Base-by-base conservation (phyloP, 805 yeast genomes). In the Starmerella sirachaensis region DNA sequence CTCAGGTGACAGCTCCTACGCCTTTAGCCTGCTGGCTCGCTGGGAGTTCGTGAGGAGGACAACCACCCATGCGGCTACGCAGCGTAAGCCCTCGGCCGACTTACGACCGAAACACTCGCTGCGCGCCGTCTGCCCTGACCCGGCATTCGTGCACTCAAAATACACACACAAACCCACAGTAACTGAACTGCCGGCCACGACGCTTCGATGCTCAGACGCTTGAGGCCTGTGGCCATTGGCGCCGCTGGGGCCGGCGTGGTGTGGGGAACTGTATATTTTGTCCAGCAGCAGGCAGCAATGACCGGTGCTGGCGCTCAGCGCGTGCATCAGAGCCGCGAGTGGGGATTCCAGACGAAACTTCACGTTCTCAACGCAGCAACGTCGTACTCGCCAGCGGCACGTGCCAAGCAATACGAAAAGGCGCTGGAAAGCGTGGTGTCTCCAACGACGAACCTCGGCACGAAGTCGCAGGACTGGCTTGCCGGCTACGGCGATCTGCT, bases 401-500 rank as follows among this genome's bases (percentile, higher is more conserved):
- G 41, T 18, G 45, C 35, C 4, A 33, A 39, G 17, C 41, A 42
- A 28, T 49, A 42, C 26, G 42, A 48, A 24, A 38, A 41, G 11
- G 57, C 56, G 11, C 38, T 57, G 19, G 39, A 42, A 18, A 33
- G 46, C 5, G 42, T 57, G 4, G 43, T 51, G 9, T 20, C 36
- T 3, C 31, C 35, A 2, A 25, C 32, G 20, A 41, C 48, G 5
- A 51, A 56, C 25, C 35, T 57, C 18, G 23, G 29, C 10, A 35
- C 37, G 6, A 53, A 56, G 36, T 41, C 50, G 13, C 41, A 34
- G 14, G 41, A 38, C 25, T 58, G 62, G 62, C 49, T 58, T 8
- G 45, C 53, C 2, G 61, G 60, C 5, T 58, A 58, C 40, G 49
- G 56, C 5, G 62, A 58, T 37, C 32, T 56, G 12, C 41, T 55